A percentile compares a stretch with the other conserved stretches of the same genome.
phyloP scores from a whole-genome alignment of 192 early-diverging fungal species.

The Linnemannia exigua region DNA sequence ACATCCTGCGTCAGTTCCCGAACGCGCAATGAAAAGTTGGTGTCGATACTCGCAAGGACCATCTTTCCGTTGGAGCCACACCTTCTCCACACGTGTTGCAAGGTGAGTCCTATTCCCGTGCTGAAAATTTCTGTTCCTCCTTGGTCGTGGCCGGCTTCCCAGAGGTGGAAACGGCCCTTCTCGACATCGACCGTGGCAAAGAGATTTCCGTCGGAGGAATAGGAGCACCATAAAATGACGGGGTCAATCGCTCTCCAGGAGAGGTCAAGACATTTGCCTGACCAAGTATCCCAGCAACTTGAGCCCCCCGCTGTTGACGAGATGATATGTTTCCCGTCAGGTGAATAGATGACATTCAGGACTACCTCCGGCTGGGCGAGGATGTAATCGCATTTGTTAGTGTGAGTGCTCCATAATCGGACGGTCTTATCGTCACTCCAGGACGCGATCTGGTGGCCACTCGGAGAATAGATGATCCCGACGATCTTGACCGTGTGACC shows the following conservation, averaged over 20 bases:
- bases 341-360: no score
- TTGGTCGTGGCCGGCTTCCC: no score
- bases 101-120: no score
- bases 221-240: background rate
- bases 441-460: background rate
- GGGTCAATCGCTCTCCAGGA: background rate
- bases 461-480: no score
- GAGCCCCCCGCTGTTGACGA: background rate
- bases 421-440: background rate
- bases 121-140: no score
- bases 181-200: background rate
- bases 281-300: background rate
- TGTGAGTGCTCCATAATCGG: background rate
- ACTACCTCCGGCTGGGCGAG: no score
- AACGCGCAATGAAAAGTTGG: background rate
- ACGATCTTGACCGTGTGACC: no score
- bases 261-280: background rate
- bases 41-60: background rate
- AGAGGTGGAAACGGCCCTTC: background rate
- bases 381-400: no score
- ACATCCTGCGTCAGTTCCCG: background rate
- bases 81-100: no score
- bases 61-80: no score
- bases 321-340: no score
- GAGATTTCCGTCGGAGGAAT: background rate